A percentile compares a stretch with the other conserved stretches of the same genome.
Conservation (phyloP, 225 moss, liverwort and hornwort genomes). For the Physcomitrellopsis africana region DNA sequence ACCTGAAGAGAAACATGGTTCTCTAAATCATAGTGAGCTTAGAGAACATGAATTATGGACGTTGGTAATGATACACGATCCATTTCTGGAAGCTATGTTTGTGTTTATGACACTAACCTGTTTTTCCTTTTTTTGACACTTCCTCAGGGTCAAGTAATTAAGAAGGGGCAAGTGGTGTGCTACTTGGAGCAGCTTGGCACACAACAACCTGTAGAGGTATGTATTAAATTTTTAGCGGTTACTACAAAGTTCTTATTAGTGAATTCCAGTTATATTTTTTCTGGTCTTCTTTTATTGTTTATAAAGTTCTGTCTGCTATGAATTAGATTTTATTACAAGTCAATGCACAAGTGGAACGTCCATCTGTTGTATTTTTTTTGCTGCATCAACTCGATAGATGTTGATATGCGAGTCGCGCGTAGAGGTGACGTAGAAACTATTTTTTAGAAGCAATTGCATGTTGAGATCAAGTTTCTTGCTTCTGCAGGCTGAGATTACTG, state of each 20-base stretch:
- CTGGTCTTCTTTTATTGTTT: neutral
- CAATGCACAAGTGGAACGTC: too few relatives aligned
- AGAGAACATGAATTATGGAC: neutral
- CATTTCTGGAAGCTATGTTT: neutral
- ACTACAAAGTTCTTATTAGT: neutral
- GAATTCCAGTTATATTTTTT: neutral
- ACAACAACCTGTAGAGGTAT: slow-evolving; percentile 98
- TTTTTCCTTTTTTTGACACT: slow-evolving; percentile 8
- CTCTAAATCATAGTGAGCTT: neutral
- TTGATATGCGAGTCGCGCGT: neutral
- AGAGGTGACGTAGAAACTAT: neutral
- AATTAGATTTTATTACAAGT: too few relatives aligned
- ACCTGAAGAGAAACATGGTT: neutral
- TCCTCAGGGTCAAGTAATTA: slow-evolving; percentile 82
- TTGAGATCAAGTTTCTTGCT: neutral
- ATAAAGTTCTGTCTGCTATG: neutral
- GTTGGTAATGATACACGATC: neutral
- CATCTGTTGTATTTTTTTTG: neutral
- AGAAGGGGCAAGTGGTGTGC: slow-evolving; percentile 96
- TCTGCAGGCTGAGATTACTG: slow-evolving; percentile 60
- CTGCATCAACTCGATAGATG: neutral
- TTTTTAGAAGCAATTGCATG: neutral
- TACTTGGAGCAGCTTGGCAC: slow-evolving; percentile 99
- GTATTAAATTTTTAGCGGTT: neutral
- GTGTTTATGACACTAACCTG: neutral